These are phyloP conservation scores for Claviceps spartinae DNA, from an alignment of 2,329 filamentous ascomycete genomes.

Conservation along the genomic window DNA sequence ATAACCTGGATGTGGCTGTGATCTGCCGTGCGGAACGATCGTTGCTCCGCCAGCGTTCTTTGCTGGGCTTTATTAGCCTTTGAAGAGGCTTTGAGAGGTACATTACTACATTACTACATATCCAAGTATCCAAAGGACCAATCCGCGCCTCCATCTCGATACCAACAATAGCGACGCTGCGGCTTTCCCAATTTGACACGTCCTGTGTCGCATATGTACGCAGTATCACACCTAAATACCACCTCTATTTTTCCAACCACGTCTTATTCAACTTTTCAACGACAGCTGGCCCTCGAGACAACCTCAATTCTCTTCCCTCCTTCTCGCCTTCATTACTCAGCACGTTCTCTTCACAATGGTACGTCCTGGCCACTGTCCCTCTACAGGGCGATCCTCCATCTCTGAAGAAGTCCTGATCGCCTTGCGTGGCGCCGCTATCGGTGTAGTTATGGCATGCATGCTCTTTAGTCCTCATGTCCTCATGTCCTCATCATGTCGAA, in stretches of 20 bases:
- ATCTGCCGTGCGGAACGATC: no score
- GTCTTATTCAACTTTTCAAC: neutral
- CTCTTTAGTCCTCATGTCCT: neutral
- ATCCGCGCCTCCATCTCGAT: neutral
- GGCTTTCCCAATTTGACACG: neutral
- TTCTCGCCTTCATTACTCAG: neutral
- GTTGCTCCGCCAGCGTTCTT: neutral
- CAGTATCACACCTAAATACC: neutral
- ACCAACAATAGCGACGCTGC: neutral
- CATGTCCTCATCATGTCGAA: neutral
- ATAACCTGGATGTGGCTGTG: no score
- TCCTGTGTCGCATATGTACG: neutral
- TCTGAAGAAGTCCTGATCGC: conserved; percentile 3
- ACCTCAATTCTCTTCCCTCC: neutral
- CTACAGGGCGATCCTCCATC: conserved; percentile 1
- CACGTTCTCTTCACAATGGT: conserved; percentile 4
- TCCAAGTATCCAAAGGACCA: neutral
- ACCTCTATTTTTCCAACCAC: neutral
- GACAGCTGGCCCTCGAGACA: conserved; percentile 2
- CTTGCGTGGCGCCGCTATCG: conserved; percentile 5
- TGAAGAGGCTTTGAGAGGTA: no score
- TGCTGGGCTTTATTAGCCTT: no score
- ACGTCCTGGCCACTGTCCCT: conserved; percentile 4
- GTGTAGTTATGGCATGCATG: conserved; percentile 6
- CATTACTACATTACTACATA: no score